Conservation (phyloP, 768 basidiomycete genomes). For the Tricholoma sp. region DNA sequence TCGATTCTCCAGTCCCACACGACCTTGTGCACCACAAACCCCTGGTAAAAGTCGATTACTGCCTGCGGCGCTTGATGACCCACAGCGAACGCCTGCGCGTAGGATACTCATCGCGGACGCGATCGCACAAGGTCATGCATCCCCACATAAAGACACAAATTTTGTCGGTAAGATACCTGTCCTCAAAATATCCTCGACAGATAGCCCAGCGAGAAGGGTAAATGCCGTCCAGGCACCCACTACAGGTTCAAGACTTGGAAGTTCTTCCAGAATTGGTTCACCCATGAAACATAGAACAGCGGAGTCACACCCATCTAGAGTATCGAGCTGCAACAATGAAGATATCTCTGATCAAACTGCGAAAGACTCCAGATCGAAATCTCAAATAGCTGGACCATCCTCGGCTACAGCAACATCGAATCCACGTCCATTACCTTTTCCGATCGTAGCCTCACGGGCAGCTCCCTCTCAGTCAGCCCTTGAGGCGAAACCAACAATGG, state of each 20-base stretch:
- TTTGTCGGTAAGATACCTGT: constrained; percentile 16
- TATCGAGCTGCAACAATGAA: constrained; percentile 11
- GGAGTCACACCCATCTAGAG: constrained; percentile 11
- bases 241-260: constrained; percentile 24
- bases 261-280: constrained; percentile 17
- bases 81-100: constrained; percentile 55
- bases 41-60: constrained; percentile 30
- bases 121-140: constrained; percentile 43
- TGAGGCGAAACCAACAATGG: constrained; percentile 22
- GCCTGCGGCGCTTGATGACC: constrained; percentile 27
- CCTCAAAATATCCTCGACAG: constrained; percentile 25
- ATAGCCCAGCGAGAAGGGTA: constrained; percentile 41
- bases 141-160: constrained; percentile 35
- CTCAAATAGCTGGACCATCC: background rate
- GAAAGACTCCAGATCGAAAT: constrained; percentile 1
- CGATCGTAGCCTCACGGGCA: constrained; percentile 20
- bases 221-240: constrained; percentile 27
- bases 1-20: constrained; percentile 15
- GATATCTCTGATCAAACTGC: constrained; percentile 8
- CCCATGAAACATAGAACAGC: constrained; percentile 29
- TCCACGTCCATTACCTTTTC: constrained; percentile 28
- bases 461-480: constrained; percentile 19
- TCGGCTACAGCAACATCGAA: constrained; percentile 2
- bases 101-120: constrained; percentile 55
- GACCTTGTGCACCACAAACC: constrained; percentile 17